Evolutionary conservation across 164 flowering plant species (phyloP), one percentile per base, ranked within the genome.

Genomic region (Chimonanthus praecox): DNA sequence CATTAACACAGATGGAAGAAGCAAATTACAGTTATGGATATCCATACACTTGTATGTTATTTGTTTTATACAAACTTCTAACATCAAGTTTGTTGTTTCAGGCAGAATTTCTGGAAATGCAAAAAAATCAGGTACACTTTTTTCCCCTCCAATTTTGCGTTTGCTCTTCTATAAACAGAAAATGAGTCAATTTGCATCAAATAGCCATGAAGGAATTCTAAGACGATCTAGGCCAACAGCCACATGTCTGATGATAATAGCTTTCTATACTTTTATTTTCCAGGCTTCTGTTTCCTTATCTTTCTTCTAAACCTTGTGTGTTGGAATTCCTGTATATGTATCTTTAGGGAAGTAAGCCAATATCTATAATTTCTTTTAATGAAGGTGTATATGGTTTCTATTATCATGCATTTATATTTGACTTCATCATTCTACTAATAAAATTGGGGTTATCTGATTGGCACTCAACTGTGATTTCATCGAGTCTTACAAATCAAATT

Each of bases 101-200:
- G 97, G 89, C 70, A 11, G 88, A 89, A 77, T 78, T 88, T 15
- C 58, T 83, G 86, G 88, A 90, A 83, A 78, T 83, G 83, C 95
- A 90, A 82, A 89, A 90, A 79, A 88, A 88, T 78, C 92, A 90
- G 98, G 99, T 92, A 80, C 11, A 66, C 47, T 5, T 46, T 47
- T 68, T 47, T 48, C 45, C 68, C 63, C 16, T n/a, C 5, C 48
- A 45, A 4, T n/a, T 33, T 47, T 68, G 6, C 45, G 11, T 43
- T 60, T 47, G 58, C 46, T 6, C 11, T 74, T 18, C 54, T 58
- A 15, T 71, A n/a, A 45, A 71, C 66, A 63, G 21, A 6, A 4
- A 63, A 21, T 66, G 45, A 11, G 18, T 13, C 49, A 16, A 66
- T 4, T 44, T 66, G 15, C 69, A 10, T 66, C 45, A 44, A 45